Evolutionary conservation across 352 stramenopile species (phyloP).

Genomic region (Pythium oligandrum): DNA sequence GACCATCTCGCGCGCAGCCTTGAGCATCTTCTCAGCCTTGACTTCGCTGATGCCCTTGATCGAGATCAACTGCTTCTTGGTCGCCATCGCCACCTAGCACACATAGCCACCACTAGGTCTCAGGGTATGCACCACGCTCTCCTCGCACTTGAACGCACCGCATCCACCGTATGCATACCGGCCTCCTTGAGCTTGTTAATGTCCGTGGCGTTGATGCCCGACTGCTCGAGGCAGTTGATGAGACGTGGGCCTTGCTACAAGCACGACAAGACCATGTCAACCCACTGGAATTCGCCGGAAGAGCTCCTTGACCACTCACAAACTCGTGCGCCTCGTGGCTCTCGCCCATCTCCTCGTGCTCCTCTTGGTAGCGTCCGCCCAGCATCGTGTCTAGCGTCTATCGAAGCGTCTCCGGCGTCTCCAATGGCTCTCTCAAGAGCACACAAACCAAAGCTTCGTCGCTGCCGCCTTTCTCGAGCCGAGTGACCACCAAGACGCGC

Average conservation of each 20-base stretch:
- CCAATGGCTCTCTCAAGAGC: too few species aligned
- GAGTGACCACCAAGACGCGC: conserved; percentile 10
- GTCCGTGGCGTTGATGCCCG: conserved; percentile 96
- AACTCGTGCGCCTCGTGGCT: conserved; percentile 39
- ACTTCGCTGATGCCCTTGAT: conserved; percentile 99
- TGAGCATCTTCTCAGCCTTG: conserved; percentile 98
- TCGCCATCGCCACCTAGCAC: conserved; percentile 92
- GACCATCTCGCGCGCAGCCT: conserved; percentile 95
- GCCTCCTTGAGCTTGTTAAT: conserved; percentile 98
- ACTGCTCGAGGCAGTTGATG: conserved; percentile 92
- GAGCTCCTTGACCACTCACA: conserved; percentile 10
- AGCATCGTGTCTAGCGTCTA: conserved; percentile 9
- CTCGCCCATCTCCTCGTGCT: conserved; percentile 29
- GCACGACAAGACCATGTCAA: neutral
- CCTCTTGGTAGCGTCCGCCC: conserved; percentile 36
- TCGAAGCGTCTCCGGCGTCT: too few species aligned
- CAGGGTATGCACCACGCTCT: neutral
- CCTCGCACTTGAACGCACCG: conserved; percentile 40
- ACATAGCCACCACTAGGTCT: neutral
- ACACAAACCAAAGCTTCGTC: too few species aligned
- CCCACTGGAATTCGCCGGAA: neutral
- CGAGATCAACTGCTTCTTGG: conserved; percentile 94
- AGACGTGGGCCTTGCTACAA: conserved; percentile 68
- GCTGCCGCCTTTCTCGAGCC: conserved; percentile 18
- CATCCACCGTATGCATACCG: conserved; percentile 97